Conservation (phyloP, 1,139 yeast species). For the Yamadazyma songkhlaensis region DNA sequence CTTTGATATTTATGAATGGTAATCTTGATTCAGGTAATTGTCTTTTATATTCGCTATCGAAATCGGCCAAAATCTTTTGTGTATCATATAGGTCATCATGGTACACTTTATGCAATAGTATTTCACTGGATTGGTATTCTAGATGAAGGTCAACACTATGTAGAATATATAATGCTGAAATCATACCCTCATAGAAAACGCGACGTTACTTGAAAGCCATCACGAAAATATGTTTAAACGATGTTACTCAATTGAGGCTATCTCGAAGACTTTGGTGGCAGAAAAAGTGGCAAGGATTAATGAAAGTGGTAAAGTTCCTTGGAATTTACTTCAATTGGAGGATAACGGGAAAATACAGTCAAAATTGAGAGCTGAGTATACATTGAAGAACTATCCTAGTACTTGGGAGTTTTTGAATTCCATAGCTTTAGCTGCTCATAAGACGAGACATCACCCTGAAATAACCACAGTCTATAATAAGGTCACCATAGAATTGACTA, state of each 20-base stretch:
- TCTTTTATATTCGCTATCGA: slow-evolving; percentile 23
- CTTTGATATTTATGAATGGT: slow-evolving; percentile 30
- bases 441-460: slow-evolving; percentile 71
- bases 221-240: background rate
- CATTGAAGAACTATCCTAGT: slow-evolving; percentile 49
- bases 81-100: slow-evolving; percentile 31
- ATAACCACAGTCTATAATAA: slow-evolving; percentile 61
- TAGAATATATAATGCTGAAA: slow-evolving; percentile 8
- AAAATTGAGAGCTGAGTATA: slow-evolving; percentile 26
- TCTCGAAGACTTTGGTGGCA: background rate
- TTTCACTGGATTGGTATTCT: slow-evolving; percentile 31
- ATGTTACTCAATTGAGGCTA: background rate
- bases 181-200: slow-evolving; percentile 6
- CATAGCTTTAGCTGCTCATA: slow-evolving; percentile 60
- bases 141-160: slow-evolving; percentile 4
- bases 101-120: slow-evolving; percentile 36
- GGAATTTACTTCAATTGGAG: slow-evolving; percentile 10
- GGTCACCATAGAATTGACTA: slow-evolving; percentile 56
- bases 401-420: slow-evolving; percentile 67
- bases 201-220: background rate
- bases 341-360: background rate
- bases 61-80: slow-evolving; percentile 21
- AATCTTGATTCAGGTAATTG: slow-evolving; percentile 22
- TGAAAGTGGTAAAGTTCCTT: slow-evolving; percentile 8
- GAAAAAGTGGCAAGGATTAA: background rate